phyloP scores from a whole-genome alignment of 176 grass and related monocot species.

The Pontederia paniculata region DNA sequence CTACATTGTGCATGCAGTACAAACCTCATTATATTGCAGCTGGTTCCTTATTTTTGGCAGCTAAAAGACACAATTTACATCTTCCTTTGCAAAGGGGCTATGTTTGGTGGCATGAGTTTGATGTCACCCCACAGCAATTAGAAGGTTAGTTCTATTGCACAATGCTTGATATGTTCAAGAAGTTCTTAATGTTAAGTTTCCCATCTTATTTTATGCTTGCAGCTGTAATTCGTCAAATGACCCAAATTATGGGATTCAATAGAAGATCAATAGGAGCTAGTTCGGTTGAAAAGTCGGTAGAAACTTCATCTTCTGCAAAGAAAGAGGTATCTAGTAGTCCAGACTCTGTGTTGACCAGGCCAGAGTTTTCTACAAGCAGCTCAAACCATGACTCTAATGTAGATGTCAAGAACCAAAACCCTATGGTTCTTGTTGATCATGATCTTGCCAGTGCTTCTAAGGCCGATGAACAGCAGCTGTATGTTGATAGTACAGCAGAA shows the following conservation, averaged over 20 bases:
- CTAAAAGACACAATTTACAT: conserved; percentile 23
- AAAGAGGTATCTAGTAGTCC: conserved; percentile 17
- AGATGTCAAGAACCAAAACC: conserved; percentile 8
- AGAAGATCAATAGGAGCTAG: conserved; percentile 8
- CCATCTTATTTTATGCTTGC: not conserved
- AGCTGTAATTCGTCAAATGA: conserved; percentile 53
- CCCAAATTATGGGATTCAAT: conserved; percentile 25
- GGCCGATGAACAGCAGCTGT: not conserved
- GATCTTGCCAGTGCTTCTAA: not conserved
- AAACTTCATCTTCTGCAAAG: conserved; percentile 5
- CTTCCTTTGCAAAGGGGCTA: conserved; percentile 29
- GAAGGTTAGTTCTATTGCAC: conserved; percentile 18
- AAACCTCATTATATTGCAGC: conserved; percentile 52
- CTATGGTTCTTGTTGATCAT: not conserved
- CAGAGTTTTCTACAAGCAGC: conserved; percentile 20
- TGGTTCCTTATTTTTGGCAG: conserved; percentile 35
- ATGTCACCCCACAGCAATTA: conserved; percentile 35
- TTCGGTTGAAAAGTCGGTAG: conserved; percentile 9
- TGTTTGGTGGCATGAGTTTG: conserved; percentile 47
- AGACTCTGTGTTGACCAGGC: conserved; percentile 20
- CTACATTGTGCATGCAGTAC: conserved; percentile 38
- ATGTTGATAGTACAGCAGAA: not conserved
- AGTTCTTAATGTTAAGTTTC: not conserved
- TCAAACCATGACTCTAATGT: conserved; percentile 12
- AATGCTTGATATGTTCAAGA: not conserved